phyloP scores from a whole-genome alignment of 1,284 basidiomycete genomes.

The Hypsizygus ulmarius region DNA sequence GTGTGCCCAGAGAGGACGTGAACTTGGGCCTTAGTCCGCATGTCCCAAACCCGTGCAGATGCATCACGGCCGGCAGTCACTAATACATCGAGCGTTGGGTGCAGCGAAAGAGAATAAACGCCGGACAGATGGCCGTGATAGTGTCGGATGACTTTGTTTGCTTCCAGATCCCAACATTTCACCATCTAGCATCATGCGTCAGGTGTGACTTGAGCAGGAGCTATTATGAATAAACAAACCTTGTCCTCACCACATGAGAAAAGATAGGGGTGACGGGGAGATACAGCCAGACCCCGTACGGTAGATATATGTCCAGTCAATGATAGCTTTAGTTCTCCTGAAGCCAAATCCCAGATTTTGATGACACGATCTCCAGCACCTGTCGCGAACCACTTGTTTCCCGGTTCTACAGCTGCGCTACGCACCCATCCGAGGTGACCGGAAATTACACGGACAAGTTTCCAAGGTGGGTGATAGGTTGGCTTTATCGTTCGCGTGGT shows the following conservation, averaged over 20 bases:
- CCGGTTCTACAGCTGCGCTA: constrained; percentile 92
- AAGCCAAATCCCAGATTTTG: constrained; percentile 99
- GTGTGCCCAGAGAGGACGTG: constrained; percentile 94
- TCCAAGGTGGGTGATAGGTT: constrained; percentile 94
- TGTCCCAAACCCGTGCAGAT: constrained; percentile 97
- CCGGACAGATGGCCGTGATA: constrained; percentile 98
- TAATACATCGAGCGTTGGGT: constrained; percentile 94
- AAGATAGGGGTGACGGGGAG: constrained; percentile 90
- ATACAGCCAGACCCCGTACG: constrained; percentile 92
- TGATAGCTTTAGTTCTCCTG: constrained; percentile 91
- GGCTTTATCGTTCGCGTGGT: constrained; percentile 92
- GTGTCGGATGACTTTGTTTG: constrained; percentile 98
- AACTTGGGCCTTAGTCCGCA: constrained; percentile 96
- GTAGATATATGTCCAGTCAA: constrained; percentile 98
- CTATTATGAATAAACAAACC: constrained; percentile 38
- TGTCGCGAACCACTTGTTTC: constrained; percentile 98
- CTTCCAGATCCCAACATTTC: constrained; percentile 99
- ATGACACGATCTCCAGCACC: constrained; percentile 97
- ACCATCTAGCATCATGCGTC: constrained; percentile 71
- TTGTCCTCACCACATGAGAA: constrained; percentile 99
- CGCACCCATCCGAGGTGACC: constrained; percentile 99
- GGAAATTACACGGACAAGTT: constrained; percentile 94
- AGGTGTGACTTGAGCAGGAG: background rate
- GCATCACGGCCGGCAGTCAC: constrained; percentile 96
- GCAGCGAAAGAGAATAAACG: constrained; percentile 87